Evolutionary conservation across 2,329 filamentous ascomycete species (phyloP).

Genomic region (Diplodia scrobiculata): DNA sequence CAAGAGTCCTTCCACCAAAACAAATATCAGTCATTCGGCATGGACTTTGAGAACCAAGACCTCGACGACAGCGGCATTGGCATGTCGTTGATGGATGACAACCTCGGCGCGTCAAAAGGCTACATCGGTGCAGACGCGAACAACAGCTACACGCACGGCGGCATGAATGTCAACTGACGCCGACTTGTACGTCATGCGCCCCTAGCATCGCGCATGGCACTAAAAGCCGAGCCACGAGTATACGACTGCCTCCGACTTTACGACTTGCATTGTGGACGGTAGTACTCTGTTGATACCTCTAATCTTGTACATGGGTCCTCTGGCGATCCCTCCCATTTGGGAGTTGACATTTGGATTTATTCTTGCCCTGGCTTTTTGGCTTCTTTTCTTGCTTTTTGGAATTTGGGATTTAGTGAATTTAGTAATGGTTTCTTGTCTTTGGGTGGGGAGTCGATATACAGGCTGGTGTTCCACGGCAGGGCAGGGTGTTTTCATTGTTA

Average conservation of each 20-base stretch:
- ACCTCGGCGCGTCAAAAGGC: constrained; percentile 17
- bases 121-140: constrained; percentile 23
- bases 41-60: constrained; percentile 28
- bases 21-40: constrained; percentile 28
- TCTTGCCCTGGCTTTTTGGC: background rate
- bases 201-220: constrained; percentile 1
- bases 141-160: constrained; percentile 20
- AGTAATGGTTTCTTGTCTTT: background rate
- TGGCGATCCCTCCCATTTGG: background rate
- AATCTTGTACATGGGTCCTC: constrained; percentile 27
- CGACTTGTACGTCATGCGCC: background rate
- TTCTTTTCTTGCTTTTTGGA: background rate
- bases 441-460: constrained; percentile 15
- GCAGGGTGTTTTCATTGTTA: constrained; percentile 5
- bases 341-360: background rate
- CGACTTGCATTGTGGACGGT: constrained; percentile 27
- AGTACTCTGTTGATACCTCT: constrained; percentile 26
- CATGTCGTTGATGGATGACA: constrained; percentile 31
- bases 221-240: constrained; percentile 22
- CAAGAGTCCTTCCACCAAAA: constrained; percentile 26
- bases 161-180: constrained; percentile 25
- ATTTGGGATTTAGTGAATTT: background rate
- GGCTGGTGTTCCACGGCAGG: constrained; percentile 3
- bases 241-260: constrained; percentile 28
- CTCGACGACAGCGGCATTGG: constrained; percentile 32